phyloP scores from a whole-genome alignment of 768 basidiomycete genomes.

The Collybia mongolica region DNA sequence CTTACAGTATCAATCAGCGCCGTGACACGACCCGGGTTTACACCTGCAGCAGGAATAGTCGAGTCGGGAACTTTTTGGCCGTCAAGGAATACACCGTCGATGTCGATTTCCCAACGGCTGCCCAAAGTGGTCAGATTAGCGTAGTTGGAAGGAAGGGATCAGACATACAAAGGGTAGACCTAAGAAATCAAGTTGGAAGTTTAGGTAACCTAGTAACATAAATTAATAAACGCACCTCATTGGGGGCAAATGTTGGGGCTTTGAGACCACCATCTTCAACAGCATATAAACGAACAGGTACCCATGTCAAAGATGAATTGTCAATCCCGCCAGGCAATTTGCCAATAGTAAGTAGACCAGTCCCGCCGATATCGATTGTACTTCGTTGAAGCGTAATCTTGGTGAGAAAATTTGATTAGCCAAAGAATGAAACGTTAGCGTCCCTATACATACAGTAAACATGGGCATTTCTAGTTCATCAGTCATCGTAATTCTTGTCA shows the following conservation, averaged over 20 bases:
- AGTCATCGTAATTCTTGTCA: constrained; percentile 45
- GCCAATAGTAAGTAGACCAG: constrained; percentile 62
- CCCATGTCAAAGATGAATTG: constrained; percentile 64
- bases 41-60: constrained; percentile 37
- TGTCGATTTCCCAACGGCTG: constrained; percentile 63
- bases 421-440: background rate
- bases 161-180: constrained; percentile 37
- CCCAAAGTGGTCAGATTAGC: background rate
- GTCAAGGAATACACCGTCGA: constrained; percentile 67
- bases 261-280: constrained; percentile 52
- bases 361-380: constrained; percentile 55
- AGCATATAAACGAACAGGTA: constrained; percentile 58
- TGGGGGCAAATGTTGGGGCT: constrained; percentile 52
- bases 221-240: constrained; percentile 42
- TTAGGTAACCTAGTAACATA: background rate
- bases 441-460: constrained; percentile 38
- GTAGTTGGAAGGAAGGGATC: background rate
- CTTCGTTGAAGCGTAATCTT: constrained; percentile 56
- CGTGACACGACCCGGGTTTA: constrained; percentile 38
- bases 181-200: constrained; percentile 2
- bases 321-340: constrained; percentile 54
- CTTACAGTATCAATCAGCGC: constrained; percentile 66
- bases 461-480: constrained; percentile 42
- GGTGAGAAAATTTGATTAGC: background rate
- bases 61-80: constrained; percentile 54